These are phyloP conservation scores for Fusarium sp. DNA, from an alignment of 2,329 filamentous ascomycete species.

Conservation along the genomic window DNA sequence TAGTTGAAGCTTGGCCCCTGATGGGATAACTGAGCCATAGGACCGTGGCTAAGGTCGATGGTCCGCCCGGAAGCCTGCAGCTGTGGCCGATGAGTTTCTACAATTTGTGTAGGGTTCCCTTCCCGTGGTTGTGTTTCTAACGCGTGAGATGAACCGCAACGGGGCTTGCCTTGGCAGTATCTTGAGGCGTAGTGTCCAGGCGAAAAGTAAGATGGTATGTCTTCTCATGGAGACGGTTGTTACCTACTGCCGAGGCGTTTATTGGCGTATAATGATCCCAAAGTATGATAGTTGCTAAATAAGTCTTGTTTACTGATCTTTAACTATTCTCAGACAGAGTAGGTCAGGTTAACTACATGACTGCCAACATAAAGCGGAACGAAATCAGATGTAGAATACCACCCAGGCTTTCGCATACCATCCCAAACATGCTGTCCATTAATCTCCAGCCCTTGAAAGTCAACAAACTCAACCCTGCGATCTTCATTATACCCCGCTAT, in stretches of 20 bases:
- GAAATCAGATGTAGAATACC: neutral
- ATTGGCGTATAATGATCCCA: neutral
- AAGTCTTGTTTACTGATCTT: too few relatives aligned
- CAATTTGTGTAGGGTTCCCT: neutral
- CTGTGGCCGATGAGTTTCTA: neutral
- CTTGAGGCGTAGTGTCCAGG: neutral
- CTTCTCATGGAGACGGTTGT: accelerated
- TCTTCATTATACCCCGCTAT: neutral
- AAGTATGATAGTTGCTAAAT: too few relatives aligned
- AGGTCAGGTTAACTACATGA: neutral
- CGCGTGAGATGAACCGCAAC: too few relatives aligned
- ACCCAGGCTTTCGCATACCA: neutral
- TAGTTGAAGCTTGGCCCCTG: too few relatives aligned
- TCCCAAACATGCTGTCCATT: neutral
- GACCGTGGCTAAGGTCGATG: neutral
- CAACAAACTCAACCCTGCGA: neutral
- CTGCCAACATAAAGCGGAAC: neutral
- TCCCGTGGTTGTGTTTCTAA: neutral
- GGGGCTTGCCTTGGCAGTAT: accelerated
- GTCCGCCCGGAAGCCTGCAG: neutral
- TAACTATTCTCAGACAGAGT: neutral
- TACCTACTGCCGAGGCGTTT: accelerated
- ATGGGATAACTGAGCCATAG: too few relatives aligned
- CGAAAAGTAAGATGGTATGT: neutral
- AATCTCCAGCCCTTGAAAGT: neutral